Evolutionary conservation across 139 green algal species (phyloP), one percentile per base, ranked within the genome.

Genomic region (Haematococcus lacustris): DNA sequence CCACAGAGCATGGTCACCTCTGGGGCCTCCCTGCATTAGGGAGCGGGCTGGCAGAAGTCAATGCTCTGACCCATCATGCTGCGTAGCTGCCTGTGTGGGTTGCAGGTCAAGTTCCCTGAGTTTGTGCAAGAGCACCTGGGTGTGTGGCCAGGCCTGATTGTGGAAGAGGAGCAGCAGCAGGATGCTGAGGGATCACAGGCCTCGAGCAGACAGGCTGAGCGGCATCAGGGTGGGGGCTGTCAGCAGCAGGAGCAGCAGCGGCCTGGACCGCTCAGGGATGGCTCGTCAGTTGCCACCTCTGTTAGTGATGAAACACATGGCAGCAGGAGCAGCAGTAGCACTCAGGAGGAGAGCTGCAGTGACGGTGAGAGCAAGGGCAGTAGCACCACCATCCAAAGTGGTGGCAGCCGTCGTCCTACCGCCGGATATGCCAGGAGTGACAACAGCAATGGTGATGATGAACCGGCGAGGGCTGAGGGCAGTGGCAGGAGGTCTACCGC

Each of bases 51-150:
- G n/a, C n/a, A n/a, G n/a, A n/a, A n/a, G n/a, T n/a, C n/a, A n/a
- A n/a, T n/a, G n/a, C n/a, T n/a, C n/a, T n/a, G n/a, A n/a, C n/a
- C n/a, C n/a, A n/a, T n/a, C n/a, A n/a, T n/a, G n/a, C n/a, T n/a
- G n/a, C n/a, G n/a, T n/a, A n/a, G n/a, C 43, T 53, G 43, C 17
- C 43, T 53, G 43, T 53, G 43, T 53, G 43, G 9, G 43, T 53
- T 53, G 17, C 79, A 85, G 75, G 76, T 82, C 43, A 85, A 85
- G 72, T 97, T 96, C 74, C 74, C 28, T 66, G 92, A 97, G 76
- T 97, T 98, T 88, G 85, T 98, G 38, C 65, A 79, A 68, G 81
- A 94, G 84, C 95, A 99, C 78, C 71, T 98, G 73, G 94, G 94
- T 1, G 83, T 89, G 71, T 94, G 88, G 90, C 86, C 84, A 5